phyloP scores from a whole-genome alignment of 208 protist genomes.

The Trypanosomatidae sp. region DNA sequence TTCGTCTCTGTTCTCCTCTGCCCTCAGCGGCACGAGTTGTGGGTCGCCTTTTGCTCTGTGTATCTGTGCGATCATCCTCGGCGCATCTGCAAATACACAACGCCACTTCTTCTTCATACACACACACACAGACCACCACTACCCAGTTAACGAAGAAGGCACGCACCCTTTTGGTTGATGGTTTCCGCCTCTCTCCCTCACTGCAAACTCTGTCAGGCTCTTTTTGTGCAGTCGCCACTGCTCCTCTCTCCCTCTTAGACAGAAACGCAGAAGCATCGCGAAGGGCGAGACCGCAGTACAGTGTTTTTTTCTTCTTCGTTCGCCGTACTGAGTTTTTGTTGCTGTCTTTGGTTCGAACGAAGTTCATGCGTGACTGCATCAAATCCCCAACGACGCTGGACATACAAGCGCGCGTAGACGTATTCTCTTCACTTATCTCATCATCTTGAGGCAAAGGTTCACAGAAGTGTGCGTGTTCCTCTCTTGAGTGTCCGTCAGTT shows the following conservation, averaged over 20 bases:
- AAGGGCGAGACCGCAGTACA: background rate
- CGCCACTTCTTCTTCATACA: background rate
- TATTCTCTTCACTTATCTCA: too few species aligned
- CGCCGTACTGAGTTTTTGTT: background rate
- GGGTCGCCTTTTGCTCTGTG: background rate
- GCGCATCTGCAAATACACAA: background rate
- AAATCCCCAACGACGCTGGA: too few species aligned
- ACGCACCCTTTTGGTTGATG: background rate
- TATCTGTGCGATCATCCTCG: background rate
- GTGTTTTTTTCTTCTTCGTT: background rate
- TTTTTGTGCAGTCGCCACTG: background rate
- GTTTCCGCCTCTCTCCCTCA: background rate
- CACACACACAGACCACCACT: background rate
- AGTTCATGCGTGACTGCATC: too few species aligned
- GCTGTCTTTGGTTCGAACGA: too few species aligned
- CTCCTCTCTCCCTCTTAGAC: background rate
- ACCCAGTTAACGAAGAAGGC: background rate
- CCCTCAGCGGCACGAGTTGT: background rate
- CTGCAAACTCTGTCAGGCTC: background rate
- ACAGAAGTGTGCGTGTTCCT: too few species aligned
- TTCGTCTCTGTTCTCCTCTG: conserved; percentile 1
- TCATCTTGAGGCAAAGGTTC: too few species aligned
- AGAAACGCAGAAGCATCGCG: background rate
- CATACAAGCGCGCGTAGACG: too few species aligned
- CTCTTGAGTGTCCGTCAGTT: too few species aligned